Conservation (phyloP, 306 rosid genomes). For the Cucumis sativus region Cucumber_9930_V3 NC_026657.2:14387001-14387500, state of each 20-base stretch:
- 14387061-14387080: slow-evolving; percentile 3
- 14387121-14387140: background rate
- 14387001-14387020: slow-evolving; percentile 2
- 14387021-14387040: background rate
- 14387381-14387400: background rate
- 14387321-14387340: background rate
- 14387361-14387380: background rate
- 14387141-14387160: background rate
- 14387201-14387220: background rate
- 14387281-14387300: background rate
- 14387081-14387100: background rate
- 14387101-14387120: slow-evolving; percentile 5
- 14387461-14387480: background rate
- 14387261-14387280: background rate
- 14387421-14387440: slow-evolving; percentile 11
- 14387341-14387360: background rate
- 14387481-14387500: slow-evolving; percentile 14
- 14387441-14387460: background rate
- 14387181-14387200: background rate
- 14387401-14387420: slow-evolving; percentile 6
- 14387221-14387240: background rate
- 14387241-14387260: background rate
- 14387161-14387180: background rate
- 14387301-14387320: background rate
- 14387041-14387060: background rate